These are phyloP conservation scores for Trichoderma sp. DNA, from an alignment of 2,329 filamentous ascomycete genomes.

Conservation along the genomic window DNA sequence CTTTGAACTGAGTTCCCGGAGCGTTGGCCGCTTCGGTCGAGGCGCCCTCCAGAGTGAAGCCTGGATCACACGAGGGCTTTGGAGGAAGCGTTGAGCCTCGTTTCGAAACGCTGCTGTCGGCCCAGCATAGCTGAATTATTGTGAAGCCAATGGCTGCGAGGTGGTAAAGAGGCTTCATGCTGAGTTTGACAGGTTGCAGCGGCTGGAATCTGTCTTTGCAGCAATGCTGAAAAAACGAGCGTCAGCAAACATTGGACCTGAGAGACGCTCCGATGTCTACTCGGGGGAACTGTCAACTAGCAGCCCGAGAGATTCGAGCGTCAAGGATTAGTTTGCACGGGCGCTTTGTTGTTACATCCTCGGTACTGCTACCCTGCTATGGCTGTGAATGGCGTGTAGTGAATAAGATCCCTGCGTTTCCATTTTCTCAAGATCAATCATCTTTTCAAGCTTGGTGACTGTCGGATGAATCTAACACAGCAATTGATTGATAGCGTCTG, in stretches of 20 bases:
- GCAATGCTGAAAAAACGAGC: not conserved
- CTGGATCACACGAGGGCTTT: constrained; percentile 5
- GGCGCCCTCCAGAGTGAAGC: constrained; percentile 18
- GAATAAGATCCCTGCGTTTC: not conserved
- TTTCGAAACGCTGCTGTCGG: not conserved
- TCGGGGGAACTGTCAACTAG: not conserved
- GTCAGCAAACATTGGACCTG: not conserved
- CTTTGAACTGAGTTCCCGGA: constrained; percentile 7
- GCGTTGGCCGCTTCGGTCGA: constrained; percentile 1
- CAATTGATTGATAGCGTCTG: not conserved
- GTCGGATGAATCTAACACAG: not conserved
- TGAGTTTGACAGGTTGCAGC: not conserved
- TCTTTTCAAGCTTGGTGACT: not conserved
- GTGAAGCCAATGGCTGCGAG: not conserved
- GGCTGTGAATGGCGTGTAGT: not conserved
- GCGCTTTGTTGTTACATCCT: not conserved
- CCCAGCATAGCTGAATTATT: not conserved
- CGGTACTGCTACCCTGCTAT: not conserved
- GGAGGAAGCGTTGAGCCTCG: not conserved
- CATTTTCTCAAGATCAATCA: not conserved
- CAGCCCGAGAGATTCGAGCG: not conserved
- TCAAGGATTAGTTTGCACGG: not conserved
- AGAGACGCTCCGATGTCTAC: not conserved
- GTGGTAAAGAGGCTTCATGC: not conserved
- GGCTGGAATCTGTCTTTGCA: not conserved